phyloP scores from a whole-genome alignment of 305 asterid genomes.

The Withania somnifera region DNA sequence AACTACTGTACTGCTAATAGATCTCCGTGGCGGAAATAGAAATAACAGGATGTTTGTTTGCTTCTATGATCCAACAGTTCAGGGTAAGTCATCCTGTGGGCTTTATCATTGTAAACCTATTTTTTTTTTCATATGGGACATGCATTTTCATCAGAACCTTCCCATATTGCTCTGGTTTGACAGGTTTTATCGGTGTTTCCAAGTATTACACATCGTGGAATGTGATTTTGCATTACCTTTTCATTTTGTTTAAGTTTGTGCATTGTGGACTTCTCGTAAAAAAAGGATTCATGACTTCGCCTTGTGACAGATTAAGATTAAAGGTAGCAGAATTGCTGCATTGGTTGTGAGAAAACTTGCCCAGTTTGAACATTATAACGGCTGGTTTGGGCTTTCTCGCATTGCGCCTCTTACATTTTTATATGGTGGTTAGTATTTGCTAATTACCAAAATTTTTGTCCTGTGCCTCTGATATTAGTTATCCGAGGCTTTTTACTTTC shows the following conservation, averaged over 20 bases:
- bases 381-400: not conserved
- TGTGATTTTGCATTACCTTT: not conserved
- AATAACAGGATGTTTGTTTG: not conserved
- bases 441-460: too few relatives aligned
- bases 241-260: not conserved
- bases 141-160: not conserved
- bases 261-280: not conserved
- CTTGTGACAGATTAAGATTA: too few relatives aligned
- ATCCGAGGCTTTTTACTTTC: not conserved
- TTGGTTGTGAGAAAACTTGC: not conserved
- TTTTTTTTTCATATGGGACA: not conserved
- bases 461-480: not conserved
- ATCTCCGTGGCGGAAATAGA: not conserved
- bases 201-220: not conserved
- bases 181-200: not conserved
- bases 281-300: not conserved
- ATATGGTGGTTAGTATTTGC: too few relatives aligned
- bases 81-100: conserved; percentile 1
- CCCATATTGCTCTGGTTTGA: not conserved
- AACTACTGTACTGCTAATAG: not conserved
- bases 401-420: not conserved
- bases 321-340: not conserved
- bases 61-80: not conserved
- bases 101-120: not conserved
- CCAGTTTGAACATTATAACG: not conserved